Conservation (phyloP, 371 early-diverging fungal genomes). For the Mycotypha africana region DNA sequence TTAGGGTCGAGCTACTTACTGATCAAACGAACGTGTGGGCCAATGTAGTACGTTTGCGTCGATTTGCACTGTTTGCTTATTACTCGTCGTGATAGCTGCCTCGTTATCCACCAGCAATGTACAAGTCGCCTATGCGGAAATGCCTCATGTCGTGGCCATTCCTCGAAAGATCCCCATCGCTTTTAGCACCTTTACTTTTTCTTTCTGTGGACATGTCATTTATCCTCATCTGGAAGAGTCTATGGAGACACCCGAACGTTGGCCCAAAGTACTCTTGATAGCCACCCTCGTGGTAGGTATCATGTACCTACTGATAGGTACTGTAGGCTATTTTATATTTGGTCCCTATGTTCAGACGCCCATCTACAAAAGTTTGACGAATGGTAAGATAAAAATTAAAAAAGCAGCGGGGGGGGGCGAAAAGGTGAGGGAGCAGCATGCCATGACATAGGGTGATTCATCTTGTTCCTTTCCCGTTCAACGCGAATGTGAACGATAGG, state of each 20-base stretch:
- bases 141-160: conserved; percentile 43
- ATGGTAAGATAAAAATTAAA: no score
- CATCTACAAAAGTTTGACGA: conserved; percentile 68
- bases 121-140: no score
- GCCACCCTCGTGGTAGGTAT: conserved; percentile 63
- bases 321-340: conserved; percentile 75
- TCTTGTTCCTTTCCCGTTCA: no score
- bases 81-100: conserved; percentile 37
- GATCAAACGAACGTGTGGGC: no score
- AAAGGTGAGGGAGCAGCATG: no score
- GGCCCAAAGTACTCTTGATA: conserved; percentile 62
- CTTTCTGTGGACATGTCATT: conserved; percentile 75
- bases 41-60: conserved; percentile 59
- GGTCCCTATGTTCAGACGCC: conserved; percentile 67
- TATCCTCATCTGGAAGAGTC: conserved; percentile 80
- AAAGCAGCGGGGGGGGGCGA: no score
- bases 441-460: no score
- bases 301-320: conserved; percentile 71
- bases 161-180: conserved; percentile 50
- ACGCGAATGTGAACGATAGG: no score
- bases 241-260: conserved; percentile 71
- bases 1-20: not conserved
- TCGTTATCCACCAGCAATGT: conserved; percentile 35
- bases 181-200: conserved; percentile 65
- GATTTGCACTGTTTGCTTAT: conserved; percentile 39